phyloP scores from a whole-genome alignment of 345 rosid genomes.

The Arabis alpina region DNA sequence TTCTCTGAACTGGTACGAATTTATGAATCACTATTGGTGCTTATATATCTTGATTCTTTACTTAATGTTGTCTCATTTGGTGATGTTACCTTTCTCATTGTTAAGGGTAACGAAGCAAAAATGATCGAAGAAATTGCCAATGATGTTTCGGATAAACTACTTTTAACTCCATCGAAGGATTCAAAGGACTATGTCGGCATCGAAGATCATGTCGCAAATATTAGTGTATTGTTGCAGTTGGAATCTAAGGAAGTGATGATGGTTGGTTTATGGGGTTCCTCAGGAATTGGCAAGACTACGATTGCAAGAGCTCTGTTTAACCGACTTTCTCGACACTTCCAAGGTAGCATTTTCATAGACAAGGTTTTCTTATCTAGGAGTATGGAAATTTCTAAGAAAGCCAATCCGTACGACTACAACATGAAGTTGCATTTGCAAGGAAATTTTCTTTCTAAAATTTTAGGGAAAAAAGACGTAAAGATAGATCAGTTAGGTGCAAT shows the following conservation, averaged over 20 bases:
- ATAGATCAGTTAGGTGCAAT: background rate
- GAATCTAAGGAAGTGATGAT: constrained; percentile 6
- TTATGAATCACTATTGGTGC: too few relatives aligned
- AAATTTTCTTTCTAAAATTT: background rate
- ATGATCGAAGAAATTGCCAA: background rate
- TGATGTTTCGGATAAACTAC: background rate
- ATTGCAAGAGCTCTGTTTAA: background rate
- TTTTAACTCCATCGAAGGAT: background rate
- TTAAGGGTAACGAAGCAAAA: background rate
- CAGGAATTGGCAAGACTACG: constrained; percentile 20
- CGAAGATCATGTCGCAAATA: background rate
- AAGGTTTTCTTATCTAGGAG: background rate
- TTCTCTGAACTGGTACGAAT: background rate
- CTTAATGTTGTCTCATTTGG: background rate
- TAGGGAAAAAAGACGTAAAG: too few relatives aligned
- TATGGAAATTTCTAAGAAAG: too few relatives aligned
- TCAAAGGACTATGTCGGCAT: background rate
- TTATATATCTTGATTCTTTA: too few relatives aligned
- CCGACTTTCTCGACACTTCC: background rate
- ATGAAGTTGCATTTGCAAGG: background rate
- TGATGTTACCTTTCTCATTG: too few relatives aligned
- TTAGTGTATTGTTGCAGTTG: background rate
- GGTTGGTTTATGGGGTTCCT: constrained; percentile 17
- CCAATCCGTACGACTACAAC: background rate
- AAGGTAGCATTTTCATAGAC: background rate